Evolutionary conservation across 768 basidiomycete species (phyloP).

Genomic region (Rhodosporidiobolus odoratus): DNA sequence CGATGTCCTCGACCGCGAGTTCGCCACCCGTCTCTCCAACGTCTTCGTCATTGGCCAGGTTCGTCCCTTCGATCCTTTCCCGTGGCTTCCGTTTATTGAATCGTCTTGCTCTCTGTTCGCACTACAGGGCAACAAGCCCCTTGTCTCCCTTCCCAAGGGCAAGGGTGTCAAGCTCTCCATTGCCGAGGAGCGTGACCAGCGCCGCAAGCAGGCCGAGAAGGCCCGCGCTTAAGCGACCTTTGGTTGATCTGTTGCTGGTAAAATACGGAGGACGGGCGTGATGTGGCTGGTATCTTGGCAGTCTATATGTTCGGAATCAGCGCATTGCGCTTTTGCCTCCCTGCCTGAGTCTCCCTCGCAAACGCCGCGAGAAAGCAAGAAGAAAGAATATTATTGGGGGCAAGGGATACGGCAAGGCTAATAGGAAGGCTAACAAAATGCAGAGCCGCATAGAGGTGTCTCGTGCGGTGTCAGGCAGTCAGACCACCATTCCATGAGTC

Average conservation of each 20-base stretch:
- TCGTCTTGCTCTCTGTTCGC: no score
- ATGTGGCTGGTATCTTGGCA: neutral
- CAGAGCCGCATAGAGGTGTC: no score
- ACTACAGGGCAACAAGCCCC: constrained; percentile 87
- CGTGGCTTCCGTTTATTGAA: no score
- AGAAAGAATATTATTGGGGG: no score
- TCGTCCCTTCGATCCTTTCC: no score
- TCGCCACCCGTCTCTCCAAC: constrained; percentile 95
- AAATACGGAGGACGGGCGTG: neutral
- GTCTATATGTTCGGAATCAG: neutral
- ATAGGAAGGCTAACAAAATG: no score
- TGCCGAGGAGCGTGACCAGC: constrained; percentile 67
- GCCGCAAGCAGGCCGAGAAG: constrained; percentile 58
- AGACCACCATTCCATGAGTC: no score
- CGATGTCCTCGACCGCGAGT: constrained; percentile 89
- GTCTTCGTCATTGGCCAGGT: constrained; percentile 98
- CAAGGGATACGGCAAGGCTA: no score
- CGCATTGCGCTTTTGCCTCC: neutral
- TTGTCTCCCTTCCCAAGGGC: constrained; percentile 64
- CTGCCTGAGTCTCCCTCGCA: no score
- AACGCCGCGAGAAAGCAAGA: no score
- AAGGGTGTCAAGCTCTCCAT: constrained; percentile 39
- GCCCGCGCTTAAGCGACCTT: constrained; percentile 12
- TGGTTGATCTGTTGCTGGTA: neutral
- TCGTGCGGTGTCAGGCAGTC: no score